Conservation (phyloP, 805 yeast genomes). For the Saccharomycopsis selenospora region DNA sequence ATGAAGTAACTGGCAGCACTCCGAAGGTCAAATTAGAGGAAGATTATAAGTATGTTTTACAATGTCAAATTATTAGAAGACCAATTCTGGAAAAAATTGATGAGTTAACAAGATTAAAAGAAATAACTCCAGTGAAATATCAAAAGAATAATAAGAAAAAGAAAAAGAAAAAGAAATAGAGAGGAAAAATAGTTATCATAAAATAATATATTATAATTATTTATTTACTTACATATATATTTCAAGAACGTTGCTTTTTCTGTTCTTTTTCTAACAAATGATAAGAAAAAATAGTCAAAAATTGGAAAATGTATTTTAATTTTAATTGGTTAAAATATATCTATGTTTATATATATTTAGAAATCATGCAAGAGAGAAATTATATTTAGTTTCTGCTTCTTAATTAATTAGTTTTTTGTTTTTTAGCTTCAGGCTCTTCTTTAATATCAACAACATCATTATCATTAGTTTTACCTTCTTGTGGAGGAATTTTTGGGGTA, state of each 20-base stretch:
- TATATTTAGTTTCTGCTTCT: neutral
- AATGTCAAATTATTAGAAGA: neutral
- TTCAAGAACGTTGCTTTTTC: no score
- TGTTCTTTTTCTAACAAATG: no score
- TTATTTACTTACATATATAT: no score
- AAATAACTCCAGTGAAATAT: neutral
- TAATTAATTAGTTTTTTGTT: neutral
- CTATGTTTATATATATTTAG: no score
- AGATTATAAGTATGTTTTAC: neutral
- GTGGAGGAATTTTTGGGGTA: conserved; percentile 41
- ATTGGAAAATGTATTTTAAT: no score
- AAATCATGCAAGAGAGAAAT: no score
- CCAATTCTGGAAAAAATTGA: conserved; percentile 1
- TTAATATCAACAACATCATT: neutral
- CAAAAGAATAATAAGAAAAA: no score
- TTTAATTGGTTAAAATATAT: no score
- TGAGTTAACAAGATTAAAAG: neutral
- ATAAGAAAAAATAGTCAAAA: no score
- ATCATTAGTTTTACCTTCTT: conserved; percentile 10
- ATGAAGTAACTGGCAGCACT: neutral
- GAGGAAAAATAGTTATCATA: no score
- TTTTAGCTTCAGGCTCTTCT: conserved; percentile 2
- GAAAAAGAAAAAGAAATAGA: no score
- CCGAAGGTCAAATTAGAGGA: neutral
- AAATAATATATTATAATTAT: no score